Conservation (phyloP, 306 rosid genomes). For the Arachis hypogaea region DNA sequence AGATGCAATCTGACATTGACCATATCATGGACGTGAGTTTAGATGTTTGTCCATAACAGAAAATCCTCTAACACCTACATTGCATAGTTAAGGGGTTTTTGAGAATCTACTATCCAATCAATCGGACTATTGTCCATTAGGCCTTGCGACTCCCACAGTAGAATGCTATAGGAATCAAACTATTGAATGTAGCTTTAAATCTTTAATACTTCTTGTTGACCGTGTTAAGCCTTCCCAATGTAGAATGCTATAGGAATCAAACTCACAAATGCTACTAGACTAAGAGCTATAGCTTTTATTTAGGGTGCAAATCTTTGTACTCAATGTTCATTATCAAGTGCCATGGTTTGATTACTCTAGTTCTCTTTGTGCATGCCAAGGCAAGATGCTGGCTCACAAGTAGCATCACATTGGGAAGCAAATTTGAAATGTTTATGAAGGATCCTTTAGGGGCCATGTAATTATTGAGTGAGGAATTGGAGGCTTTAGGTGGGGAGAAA, state of each 20-base stretch:
- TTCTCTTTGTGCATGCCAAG: neutral
- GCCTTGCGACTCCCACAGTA: neutral
- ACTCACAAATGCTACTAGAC: neutral
- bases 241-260: neutral
- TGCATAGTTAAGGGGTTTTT: no score
- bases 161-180: no score
- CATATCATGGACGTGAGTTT: neutral
- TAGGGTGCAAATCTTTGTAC: neutral
- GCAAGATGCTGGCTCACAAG: neutral
- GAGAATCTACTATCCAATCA: neutral
- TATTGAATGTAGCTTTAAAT: neutral
- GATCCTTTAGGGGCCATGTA: neutral
- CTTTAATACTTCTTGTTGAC: neutral
- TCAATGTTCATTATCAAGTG: neutral
- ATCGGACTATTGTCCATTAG: neutral
- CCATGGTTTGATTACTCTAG: neutral
- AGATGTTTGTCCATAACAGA: neutral
- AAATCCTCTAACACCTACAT: neutral
- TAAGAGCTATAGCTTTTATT: neutral
- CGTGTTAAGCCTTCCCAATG: neutral
- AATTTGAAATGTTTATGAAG: neutral
- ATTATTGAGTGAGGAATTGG: neutral
- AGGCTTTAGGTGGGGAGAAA: neutral
- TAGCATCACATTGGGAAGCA: neutral
- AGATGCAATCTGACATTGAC: neutral